These are phyloP conservation scores for Schizochytrium sp. DNA, from an alignment of 108 stramenopile genomes.

Conservation along the genomic window DNA sequence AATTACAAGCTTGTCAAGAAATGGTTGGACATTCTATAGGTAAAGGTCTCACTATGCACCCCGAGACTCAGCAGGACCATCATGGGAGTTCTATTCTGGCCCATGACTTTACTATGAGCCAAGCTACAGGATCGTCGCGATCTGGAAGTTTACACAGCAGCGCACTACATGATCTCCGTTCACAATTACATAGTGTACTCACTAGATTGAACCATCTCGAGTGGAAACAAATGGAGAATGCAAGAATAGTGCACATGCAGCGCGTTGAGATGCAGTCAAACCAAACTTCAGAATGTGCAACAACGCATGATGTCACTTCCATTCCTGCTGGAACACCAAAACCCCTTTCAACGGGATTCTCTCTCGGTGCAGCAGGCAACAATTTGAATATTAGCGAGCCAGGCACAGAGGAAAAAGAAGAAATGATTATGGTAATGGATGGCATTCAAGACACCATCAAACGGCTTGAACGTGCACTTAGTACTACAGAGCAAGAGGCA, in stretches of 20 bases:
- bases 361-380: too few relatives aligned
- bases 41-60: too few relatives aligned
- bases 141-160: too few relatives aligned
- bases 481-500: constrained; percentile 47
- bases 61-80: too few relatives aligned
- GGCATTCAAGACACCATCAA: constrained; percentile 53
- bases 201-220: neutral
- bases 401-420: constrained; percentile 30
- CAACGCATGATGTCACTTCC: neutral
- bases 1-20: too few relatives aligned
- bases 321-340: too few relatives aligned
- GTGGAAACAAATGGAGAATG: neutral
- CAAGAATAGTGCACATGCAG: neutral
- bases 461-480: constrained; percentile 37
- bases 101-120: too few relatives aligned
- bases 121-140: too few relatives aligned
- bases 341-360: too few relatives aligned
- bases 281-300: neutral
- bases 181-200: neutral
- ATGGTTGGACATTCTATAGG: too few relatives aligned
- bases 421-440: constrained; percentile 51
- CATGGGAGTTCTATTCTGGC: too few relatives aligned
- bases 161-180: neutral
- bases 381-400: neutral
- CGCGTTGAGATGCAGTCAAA: neutral